Evolutionary conservation across 768 basidiomycete genomes (phyloP), one percentile per base, ranked within the genome.

Genomic region (Boletus fagicola): DNA sequence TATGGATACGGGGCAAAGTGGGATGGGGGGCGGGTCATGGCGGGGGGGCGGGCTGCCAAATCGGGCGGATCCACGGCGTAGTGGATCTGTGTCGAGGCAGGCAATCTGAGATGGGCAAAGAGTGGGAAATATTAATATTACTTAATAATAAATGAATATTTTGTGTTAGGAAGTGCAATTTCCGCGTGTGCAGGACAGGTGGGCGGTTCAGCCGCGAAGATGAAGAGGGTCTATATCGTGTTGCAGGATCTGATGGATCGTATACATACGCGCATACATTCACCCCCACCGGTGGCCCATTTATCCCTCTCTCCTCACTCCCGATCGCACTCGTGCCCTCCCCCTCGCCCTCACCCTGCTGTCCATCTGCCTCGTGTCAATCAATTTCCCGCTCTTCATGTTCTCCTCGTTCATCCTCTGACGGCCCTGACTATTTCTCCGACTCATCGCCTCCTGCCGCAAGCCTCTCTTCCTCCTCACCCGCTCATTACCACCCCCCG

Each of bases 321-420:
- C 59, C 57, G 67, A 67, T 68, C 71, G 60, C 50, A 67, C 66
- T 68, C 70, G 72, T 72, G 68, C 58, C 62, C 62, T 62, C 62
- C 45, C 68, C 65, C 63, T 64, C 68, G 43, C 72, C 72, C 73
- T 73, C 70, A 55, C 73, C 73, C 70, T 74, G 72, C 70, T 65
- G 68, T 63, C 59, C 71, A 72, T 22, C 42, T 68, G 74, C 82
- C 82, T 77, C 82, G 81, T 82, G 80, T 68, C 65, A 12, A n/a
- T 38, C 65, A 64, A 66, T 63, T 65, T 70, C 64, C 69, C 69
- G 67, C 68, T 68, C 70, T 79, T 77, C 80, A 81, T 80, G 80
- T 76, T 69, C 72, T 73, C 72, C 75, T 75, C 75, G 74, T 79
- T 78, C 75, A 73, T 64, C 62, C 62, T 66, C 30, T 49, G 48